A percentile compares a stretch with the other conserved stretches of the same genome.
phyloP scores from a whole-genome alignment of 371 early-diverging fungal genomes.

The Capillidium heterosporum region DNA sequence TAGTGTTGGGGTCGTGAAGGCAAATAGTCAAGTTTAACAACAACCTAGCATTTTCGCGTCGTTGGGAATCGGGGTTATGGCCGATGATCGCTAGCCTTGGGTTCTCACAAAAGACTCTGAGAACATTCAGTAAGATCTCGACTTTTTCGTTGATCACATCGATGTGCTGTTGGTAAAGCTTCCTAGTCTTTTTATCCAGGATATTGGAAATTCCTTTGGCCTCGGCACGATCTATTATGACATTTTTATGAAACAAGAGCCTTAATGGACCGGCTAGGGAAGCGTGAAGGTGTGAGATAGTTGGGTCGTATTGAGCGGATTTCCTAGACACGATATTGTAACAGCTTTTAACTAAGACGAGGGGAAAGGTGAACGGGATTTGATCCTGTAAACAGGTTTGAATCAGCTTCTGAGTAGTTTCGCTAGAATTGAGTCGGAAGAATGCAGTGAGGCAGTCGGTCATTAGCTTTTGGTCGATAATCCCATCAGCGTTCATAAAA shows the following conservation, averaged over 20 bases:
- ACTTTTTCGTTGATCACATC: slow-evolving; percentile 35
- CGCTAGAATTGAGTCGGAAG: slow-evolving; percentile 49
- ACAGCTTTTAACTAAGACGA: slow-evolving; percentile 58
- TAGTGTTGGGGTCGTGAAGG: slow-evolving; percentile 30
- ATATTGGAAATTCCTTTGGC: slow-evolving; percentile 1
- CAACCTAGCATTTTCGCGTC: slow-evolving; percentile 39
- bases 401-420: slow-evolving; percentile 40
- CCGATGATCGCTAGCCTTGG: slow-evolving; percentile 43
- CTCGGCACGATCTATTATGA: slow-evolving; percentile 1
- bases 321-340: slow-evolving; percentile 48
- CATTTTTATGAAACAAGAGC: slow-evolving; percentile 25
- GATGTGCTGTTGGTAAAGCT: slow-evolving; percentile 15
- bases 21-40: slow-evolving; percentile 50
- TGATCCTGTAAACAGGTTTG: slow-evolving; percentile 42
- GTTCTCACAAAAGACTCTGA: slow-evolving; percentile 52
- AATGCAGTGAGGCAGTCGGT: slow-evolving; percentile 57
- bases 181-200: slow-evolving; percentile 10
- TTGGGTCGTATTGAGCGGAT: slow-evolving; percentile 54
- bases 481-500: slow-evolving; percentile 27
- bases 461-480: slow-evolving; percentile 39
- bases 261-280: slow-evolving; percentile 47
- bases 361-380: slow-evolving; percentile 47
- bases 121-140: slow-evolving; percentile 51
- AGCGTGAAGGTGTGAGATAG: slow-evolving; percentile 38
- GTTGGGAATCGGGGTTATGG: slow-evolving; percentile 15